A percentile compares a stretch with the other conserved stretches of the same genome.
These are phyloP conservation scores for Adansonia madagascariensis DNA, from an alignment of 441 rosid genomes.

Conservation along the genomic window DNA sequence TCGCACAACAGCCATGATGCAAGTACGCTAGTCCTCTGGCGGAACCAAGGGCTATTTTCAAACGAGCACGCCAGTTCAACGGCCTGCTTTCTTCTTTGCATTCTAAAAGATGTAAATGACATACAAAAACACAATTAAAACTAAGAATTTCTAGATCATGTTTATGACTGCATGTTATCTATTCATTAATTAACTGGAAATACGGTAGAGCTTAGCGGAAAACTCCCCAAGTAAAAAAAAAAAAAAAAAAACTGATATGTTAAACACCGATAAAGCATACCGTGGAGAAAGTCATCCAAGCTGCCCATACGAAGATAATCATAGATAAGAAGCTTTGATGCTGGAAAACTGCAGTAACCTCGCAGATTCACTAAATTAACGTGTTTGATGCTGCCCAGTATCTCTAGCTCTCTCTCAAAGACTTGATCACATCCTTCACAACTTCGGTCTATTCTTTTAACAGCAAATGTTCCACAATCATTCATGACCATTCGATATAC, in stretches of 20 bases:
- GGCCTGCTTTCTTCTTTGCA: constrained; percentile 36
- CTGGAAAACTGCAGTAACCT: constrained; percentile 92
- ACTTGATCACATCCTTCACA: constrained; percentile 90
- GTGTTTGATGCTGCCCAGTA: constrained; percentile 93
- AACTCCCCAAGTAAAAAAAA: too few relatives aligned
- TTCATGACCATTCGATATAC: constrained; percentile 98
- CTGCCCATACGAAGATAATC: constrained; percentile 90
- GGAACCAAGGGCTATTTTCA: constrained; percentile 76
- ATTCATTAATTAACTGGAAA: not conserved
- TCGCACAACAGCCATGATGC: constrained; percentile 90
- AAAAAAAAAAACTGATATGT: not conserved
- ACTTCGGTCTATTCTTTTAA: constrained; percentile 80
- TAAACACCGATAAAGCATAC: constrained; percentile 39
- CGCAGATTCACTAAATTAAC: constrained; percentile 87
- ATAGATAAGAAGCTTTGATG: constrained; percentile 86
- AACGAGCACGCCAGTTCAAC: constrained; percentile 72
- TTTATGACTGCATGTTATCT: not conserved
- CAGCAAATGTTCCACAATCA: constrained; percentile 96
- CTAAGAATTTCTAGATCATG: not conserved
- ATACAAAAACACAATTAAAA: not conserved
- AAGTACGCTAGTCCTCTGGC: constrained; percentile 85
- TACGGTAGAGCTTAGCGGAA: not conserved
- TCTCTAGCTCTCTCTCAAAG: constrained; percentile 88
- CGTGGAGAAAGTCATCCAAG: constrained; percentile 85
- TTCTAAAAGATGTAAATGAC: constrained; percentile 38